Conservation (phyloP, 2,329 filamentous ascomycete species). For the Juglanconis sp. region DNA sequence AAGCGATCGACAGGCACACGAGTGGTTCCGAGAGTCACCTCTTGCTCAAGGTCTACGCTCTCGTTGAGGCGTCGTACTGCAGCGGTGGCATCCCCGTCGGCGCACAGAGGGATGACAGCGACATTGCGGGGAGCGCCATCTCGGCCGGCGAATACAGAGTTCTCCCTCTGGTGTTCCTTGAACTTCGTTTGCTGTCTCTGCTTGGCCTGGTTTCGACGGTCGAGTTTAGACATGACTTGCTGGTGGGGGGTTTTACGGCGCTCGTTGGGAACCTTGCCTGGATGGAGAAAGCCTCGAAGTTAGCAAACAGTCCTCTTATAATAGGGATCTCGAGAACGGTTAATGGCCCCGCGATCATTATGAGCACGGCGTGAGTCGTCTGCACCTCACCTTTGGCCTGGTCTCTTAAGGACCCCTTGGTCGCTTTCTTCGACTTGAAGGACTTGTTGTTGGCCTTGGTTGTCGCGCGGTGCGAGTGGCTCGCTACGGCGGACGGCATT, state of each 20-base stretch:
- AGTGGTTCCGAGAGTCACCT: constrained; percentile 56
- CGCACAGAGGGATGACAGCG: constrained; percentile 80
- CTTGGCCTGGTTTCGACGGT: constrained; percentile 90
- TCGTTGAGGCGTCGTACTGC: constrained; percentile 70
- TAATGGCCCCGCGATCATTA: background rate
- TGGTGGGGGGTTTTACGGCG: constrained; percentile 88
- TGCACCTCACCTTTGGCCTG: constrained; percentile 67
- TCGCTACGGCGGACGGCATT: constrained; percentile 68
- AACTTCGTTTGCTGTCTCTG: constrained; percentile 83
- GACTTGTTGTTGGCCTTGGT: constrained; percentile 85
- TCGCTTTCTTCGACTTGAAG: constrained; percentile 89
- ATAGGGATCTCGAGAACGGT: too few relatives aligned
- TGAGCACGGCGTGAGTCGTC: background rate
- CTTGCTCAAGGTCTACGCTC: constrained; percentile 74
- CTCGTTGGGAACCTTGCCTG: constrained; percentile 77
- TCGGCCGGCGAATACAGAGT: constrained; percentile 77
- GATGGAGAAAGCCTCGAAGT: background rate
- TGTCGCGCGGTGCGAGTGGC: constrained; percentile 87
- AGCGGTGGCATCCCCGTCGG: constrained; percentile 63
- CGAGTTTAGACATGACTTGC: constrained; percentile 95
- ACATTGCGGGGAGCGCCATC: constrained; percentile 86
- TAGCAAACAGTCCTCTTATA: background rate
- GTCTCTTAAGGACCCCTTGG: constrained; percentile 83
- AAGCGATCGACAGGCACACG: constrained; percentile 80
- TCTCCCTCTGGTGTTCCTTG: constrained; percentile 75